These are phyloP conservation scores for Malassezia equina DNA, from an alignment of 1,284 basidiomycete species.

Conservation along the genomic window DNA sequence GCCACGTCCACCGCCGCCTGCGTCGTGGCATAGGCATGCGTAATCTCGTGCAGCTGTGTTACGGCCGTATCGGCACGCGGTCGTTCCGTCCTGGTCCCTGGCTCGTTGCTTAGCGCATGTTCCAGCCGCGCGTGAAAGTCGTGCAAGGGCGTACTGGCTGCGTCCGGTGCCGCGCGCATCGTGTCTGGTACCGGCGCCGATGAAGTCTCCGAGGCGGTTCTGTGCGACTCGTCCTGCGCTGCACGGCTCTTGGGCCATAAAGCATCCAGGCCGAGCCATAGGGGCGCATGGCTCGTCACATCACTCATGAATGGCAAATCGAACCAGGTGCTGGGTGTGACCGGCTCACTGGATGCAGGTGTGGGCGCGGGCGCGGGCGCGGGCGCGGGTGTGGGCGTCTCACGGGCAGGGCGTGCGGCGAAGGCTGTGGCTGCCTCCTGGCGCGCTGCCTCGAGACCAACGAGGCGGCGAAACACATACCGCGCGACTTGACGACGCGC, in stretches of 20 bases:
- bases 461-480: conserved; percentile 4
- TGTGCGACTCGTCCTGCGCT: neutral
- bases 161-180: neutral
- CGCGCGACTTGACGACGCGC: conserved; percentile 1
- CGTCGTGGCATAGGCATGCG: neutral
- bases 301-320: neutral
- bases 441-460: conserved; percentile 6
- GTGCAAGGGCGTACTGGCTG: conserved; percentile 4
- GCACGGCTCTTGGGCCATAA: neutral
- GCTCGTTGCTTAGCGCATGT: conserved; percentile 6
- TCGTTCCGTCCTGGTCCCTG: no score
- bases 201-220: neutral
- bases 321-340: neutral
- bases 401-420: neutral
- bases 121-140: conserved; percentile 7
- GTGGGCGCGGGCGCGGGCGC: neutral
- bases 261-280: neutral
- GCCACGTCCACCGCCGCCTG: neutral
- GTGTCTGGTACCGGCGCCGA: neutral
- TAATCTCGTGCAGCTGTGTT: conserved; percentile 1
- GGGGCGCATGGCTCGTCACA: neutral
- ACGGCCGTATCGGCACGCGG: neutral
- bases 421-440: neutral
- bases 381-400: neutral
- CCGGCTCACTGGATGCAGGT: neutral